phyloP scores from a whole-genome alignment of 176 grass and related monocot genomes.

The Pontederia crassipes region DNA sequence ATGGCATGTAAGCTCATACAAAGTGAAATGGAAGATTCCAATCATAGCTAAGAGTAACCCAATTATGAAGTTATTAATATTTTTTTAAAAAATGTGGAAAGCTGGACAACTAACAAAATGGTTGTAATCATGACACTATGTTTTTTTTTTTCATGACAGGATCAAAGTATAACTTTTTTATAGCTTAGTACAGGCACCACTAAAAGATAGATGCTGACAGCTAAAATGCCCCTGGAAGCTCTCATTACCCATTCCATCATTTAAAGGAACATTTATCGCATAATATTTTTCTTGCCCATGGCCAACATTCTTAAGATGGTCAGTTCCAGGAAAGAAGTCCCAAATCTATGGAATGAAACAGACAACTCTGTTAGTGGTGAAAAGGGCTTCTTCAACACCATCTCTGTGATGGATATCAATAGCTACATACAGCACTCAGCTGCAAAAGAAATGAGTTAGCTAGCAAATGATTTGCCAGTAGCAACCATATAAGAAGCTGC shows the following conservation, averaged over 20 bases:
- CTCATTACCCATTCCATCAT: slow-evolving; percentile 19
- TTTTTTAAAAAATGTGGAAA: no score
- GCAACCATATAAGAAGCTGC: no score
- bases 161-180: no score
- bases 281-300: slow-evolving; percentile 20
- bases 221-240: slow-evolving; percentile 14
- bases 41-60: no score
- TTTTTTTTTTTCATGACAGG: no score
- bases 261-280: slow-evolving; percentile 19
- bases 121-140: no score
- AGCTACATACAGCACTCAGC: slow-evolving; percentile 14
- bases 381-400: slow-evolving; percentile 23
- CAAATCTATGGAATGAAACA: slow-evolving; percentile 20
- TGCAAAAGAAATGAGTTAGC: slow-evolving; percentile 3
- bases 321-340: slow-evolving; percentile 22
- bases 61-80: no score
- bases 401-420: slow-evolving; percentile 23
- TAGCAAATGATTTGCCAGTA: not conserved
- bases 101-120: no score
- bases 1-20: no score
- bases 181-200: no score
- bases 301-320: slow-evolving; percentile 15
- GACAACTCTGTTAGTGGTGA: slow-evolving; percentile 18
- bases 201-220: no score
- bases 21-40: no score